These are phyloP conservation scores for Eucalyptus pauciflora DNA, from an alignment of 345 rosid genomes.

Conservation along the genomic window DNA sequence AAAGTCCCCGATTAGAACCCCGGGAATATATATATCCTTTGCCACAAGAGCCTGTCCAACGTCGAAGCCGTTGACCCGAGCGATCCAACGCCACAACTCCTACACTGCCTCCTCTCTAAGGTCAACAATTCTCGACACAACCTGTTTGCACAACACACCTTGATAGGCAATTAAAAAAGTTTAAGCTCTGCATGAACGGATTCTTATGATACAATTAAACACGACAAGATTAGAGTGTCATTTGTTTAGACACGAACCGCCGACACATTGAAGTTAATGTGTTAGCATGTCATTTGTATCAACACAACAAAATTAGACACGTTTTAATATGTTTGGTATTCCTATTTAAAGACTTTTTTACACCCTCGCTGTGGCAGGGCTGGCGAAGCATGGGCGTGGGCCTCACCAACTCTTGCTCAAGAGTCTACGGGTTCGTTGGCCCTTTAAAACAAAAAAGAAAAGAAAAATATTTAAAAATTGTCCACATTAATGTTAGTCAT, in stretches of 20 bases:
- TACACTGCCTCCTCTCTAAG: neutral
- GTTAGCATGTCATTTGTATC: neutral
- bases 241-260: rapidly evolving
- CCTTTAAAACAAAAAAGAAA: neutral
- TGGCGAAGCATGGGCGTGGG: neutral
- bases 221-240: neutral
- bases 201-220: neutral
- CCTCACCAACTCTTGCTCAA: neutral
- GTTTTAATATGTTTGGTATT: neutral
- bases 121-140: neutral
- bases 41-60: neutral
- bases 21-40: too few relatives aligned
- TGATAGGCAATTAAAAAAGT: neutral
- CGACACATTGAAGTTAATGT: neutral
- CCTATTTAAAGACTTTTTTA: neutral
- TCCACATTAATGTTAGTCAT: neutral
- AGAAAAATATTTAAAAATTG: neutral
- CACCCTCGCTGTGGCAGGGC: neutral
- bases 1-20: too few relatives aligned
- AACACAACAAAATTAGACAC: neutral
- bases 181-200: neutral
- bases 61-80: neutral
- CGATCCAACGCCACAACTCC: neutral
- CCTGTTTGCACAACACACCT: neutral
- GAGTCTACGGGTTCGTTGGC: rapidly evolving